Evolutionary conservation across 257 asterid species (phyloP), one percentile per base, ranked within the genome.

Genomic region (Nicotiana attenuata): DNA sequence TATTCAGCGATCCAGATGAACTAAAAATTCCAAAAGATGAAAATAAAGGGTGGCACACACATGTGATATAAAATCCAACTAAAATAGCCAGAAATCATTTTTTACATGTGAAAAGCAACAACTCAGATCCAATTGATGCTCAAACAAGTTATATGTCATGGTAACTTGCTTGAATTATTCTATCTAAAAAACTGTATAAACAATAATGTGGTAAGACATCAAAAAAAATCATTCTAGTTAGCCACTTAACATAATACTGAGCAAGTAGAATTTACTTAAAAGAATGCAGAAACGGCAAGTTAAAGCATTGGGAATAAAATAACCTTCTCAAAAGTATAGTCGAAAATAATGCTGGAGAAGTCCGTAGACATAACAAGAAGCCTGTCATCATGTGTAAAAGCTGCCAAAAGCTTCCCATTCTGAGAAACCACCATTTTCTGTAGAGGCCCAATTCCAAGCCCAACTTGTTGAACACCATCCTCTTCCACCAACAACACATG

Each of bases 351-450:
- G 82, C 88, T 88, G 41, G 97, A 85, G 85, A 96, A 92, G 84
- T 96, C 98, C 0, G 95, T 87, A 14, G 95, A 81, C 90, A 93
- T 76, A 63, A 96, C 99, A 73, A 96, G 92, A 86, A 96, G 97
- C 87, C 92, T 94, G 55, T 97, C 98, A 81, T 96, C 99, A 77
- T 91, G 97, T 8, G 97, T 96, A 82, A 91, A 94, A 3, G 92
- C 90, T 5, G 98, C 99, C 7, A 96, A 87, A 60, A 84, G 85
- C 90, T 94, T 94, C 81, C 98, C 98, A 80, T 89, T 94, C 88
- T 92, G 90, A 31, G 98, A 93, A 78, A 94, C 92, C 45, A 90
- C 98, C 93, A 96, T 96, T 89, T 86, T 96, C 94, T 94, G 98
- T 85, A 94, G 73, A 4, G 98, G 97, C 66, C 99, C 99, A 7